Evolutionary conservation across 306 rosid genomes (phyloP).

Genomic region (Phaseolus lunatus): DNA sequence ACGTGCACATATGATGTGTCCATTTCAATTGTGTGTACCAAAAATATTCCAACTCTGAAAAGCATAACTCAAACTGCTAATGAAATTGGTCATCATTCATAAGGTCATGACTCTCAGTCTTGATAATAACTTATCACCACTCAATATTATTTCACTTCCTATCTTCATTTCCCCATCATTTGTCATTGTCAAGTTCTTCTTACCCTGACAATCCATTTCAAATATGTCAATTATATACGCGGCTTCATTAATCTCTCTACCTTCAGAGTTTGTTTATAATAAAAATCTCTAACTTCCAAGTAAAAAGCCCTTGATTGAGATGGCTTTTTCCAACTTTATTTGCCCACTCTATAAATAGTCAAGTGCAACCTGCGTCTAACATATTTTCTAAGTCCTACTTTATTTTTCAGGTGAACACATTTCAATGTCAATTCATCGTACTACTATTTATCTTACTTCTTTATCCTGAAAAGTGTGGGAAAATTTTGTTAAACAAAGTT

Average conservation of each 20-base stretch:
- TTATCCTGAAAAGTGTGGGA: too few species aligned
- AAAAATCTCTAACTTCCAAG: too few species aligned
- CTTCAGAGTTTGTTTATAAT: not conserved
- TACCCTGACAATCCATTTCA: not conserved
- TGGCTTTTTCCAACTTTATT: not conserved
- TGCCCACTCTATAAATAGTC: not conserved
- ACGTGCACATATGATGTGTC: constrained; percentile 58
- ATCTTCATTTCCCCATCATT: not conserved
- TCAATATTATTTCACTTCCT: not conserved
- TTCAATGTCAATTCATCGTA: too few species aligned
- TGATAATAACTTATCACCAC: constrained; percentile 33
- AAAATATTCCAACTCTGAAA: constrained; percentile 47
- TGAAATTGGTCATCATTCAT: constrained; percentile 29
- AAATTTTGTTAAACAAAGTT: too few species aligned
- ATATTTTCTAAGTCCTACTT: not conserved
- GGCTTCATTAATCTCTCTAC: not conserved
- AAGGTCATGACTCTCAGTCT: not conserved
- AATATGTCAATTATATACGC: not conserved
- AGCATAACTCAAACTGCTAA: constrained; percentile 43
- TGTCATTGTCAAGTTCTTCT: not conserved
- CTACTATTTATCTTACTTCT: too few species aligned
- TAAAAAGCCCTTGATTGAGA: not conserved
- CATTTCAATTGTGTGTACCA: constrained; percentile 50
- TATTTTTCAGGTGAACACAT: too few species aligned
- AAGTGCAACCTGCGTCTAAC: not conserved